Evolutionary conservation across 495 filamentous ascomycete species (phyloP).

Genomic region (Tuber borchii): DNA sequence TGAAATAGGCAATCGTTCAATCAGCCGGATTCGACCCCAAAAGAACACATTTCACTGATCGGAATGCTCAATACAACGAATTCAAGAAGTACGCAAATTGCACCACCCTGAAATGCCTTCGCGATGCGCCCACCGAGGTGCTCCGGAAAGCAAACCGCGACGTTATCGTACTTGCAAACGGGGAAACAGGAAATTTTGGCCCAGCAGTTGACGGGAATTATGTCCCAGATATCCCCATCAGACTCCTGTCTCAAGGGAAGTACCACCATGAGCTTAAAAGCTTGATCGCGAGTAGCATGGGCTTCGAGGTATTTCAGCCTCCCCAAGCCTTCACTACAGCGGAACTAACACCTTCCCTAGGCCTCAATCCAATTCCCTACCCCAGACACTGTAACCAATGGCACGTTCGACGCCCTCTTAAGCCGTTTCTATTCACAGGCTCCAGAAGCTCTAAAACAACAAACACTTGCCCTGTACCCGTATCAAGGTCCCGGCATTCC

Average conservation of each 20-base stretch:
- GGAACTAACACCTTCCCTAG: conserved; percentile 35
- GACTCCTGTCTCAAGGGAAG: conserved; percentile 52
- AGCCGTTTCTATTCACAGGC: conserved; percentile 18
- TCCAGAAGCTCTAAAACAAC: conserved; percentile 16
- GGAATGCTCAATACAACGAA: conserved; percentile 8
- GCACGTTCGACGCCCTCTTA: conserved; percentile 38
- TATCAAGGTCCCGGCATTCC: conserved; percentile 46
- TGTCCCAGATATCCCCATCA: conserved; percentile 52
- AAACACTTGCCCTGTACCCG: conserved; percentile 44
- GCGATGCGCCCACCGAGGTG: conserved; percentile 20
- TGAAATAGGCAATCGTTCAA: conserved; percentile 34
- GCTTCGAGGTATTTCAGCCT: conserved; percentile 35
- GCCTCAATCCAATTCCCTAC: conserved; percentile 36
- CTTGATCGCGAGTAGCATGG: conserved; percentile 45
- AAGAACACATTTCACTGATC: neutral
- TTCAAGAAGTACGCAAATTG: conserved; percentile 24
- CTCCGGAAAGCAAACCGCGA: conserved; percentile 16
- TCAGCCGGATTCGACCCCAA: conserved; percentile 18
- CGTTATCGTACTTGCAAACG: conserved; percentile 1
- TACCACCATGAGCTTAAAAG: conserved; percentile 53
- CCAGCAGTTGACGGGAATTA: conserved; percentile 57
- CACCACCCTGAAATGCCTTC: conserved; percentile 26
- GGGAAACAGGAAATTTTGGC: conserved; percentile 44
- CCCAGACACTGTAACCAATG: conserved; percentile 34
- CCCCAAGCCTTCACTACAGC: neutral